Percentiles rank a stretch among this genome's conserved stretches.
These are phyloP conservation scores for Trichoderma aggressivum DNA, from an alignment of 2,329 filamentous ascomycete genomes.

Conservation along the genomic window DNA sequence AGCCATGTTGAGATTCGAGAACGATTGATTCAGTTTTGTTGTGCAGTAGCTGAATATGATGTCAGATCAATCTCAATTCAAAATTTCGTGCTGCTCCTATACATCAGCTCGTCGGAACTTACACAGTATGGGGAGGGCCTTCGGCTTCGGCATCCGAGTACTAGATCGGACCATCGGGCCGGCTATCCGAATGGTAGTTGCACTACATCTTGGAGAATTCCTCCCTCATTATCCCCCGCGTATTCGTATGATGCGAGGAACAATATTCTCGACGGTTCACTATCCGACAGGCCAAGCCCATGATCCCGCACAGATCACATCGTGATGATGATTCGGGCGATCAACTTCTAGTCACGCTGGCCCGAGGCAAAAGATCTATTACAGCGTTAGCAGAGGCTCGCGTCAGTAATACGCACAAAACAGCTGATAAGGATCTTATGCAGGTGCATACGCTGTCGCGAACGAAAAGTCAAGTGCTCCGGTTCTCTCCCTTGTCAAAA, in stretches of 20 bases:
- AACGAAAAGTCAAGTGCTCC: not conserved
- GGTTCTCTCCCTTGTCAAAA: not conserved
- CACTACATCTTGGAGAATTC: not conserved
- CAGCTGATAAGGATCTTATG: not conserved
- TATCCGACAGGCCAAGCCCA: not conserved
- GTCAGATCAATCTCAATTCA: not conserved
- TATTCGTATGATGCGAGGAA: not conserved
- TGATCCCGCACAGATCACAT: not conserved
- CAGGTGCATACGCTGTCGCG: not conserved
- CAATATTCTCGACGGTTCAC: not conserved
- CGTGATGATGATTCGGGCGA: not conserved
- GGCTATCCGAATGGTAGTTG: not conserved
- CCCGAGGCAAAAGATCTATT: not conserved
- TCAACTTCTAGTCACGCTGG: not conserved
- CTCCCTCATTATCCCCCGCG: not conserved
- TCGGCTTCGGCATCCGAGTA: not conserved
- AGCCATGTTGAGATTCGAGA: not conserved
- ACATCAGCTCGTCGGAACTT: not conserved
- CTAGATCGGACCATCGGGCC: not conserved
- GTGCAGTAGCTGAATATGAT: rapidly evolving
- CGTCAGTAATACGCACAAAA: not conserved
- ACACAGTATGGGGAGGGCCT: not conserved
- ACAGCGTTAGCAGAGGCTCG: not conserved
- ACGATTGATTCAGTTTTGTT: not conserved
- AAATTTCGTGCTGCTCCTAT: not conserved